Evolutionary conservation across 1,139 yeast genomes (phyloP), one percentile per base, ranked within the genome.

Genomic region (Hansenula anomala): DNA sequence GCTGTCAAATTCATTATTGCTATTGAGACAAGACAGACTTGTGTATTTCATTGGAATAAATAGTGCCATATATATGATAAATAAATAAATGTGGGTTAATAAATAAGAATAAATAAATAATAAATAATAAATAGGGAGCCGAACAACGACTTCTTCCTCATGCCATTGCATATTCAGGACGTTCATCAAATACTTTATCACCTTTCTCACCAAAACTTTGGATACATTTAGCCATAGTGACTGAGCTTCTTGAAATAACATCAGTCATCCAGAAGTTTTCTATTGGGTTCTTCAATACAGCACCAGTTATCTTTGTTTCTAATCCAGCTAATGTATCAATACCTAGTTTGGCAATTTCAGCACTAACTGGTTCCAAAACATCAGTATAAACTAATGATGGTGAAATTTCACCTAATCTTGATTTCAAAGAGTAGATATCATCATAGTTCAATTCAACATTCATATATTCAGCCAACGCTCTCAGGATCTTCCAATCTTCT

Each of bases 401-500:
- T 22, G 96, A 92, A 48, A 87, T 71, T 54, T 84, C 85, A 39
- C 78, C 78, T 58, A 87, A 66, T 60, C 96, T 76, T 36, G 72
- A 66, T 63, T 94, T 82, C 38, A 87, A 67, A 42, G 83, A 75
- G 51, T 77, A 75, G 38, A 78, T 62, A 59, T 83, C 90, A 59
- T 86, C 94, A 58, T 87, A 87, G 36, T 92, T 92, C 56, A 87
- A 73, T 4, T 83, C 67, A 30, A 75, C 75, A 39, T 78, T 80
- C 54, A 87, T 69, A 59, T 83, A 86, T 64, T 87, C 95, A 38
- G 87, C 78, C 43, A 85, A 73, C 10, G 95, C 96, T 64, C 94
- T 79, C 54, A 87, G 64, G 49, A 87, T 82, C 69, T 83, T 82
- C 96, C 96, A 87, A 66, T 87, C 96, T 64, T 87, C 95, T 61